Conservation (phyloP, 208 protist genomes). For the Crithidia fasciculata region DNA sequence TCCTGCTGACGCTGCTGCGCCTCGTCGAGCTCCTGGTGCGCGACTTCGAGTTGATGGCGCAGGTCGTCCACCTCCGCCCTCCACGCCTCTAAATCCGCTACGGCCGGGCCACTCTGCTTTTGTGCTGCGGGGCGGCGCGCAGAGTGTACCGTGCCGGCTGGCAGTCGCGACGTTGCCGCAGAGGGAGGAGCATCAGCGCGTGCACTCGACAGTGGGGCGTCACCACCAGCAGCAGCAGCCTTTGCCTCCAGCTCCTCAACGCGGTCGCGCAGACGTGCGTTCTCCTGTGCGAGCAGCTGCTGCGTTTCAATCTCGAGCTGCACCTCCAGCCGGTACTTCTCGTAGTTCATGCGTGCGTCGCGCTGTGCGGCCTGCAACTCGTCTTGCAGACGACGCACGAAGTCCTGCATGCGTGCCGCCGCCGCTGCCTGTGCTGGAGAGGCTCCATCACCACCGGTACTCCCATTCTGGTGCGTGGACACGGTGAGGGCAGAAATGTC, state of each 20-base stretch:
- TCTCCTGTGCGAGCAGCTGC: constrained; percentile 35
- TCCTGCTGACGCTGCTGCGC: background rate
- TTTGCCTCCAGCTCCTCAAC: constrained; percentile 17
- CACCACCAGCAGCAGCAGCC: too few species aligned
- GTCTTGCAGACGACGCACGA: constrained; percentile 34
- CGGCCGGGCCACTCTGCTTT: background rate
- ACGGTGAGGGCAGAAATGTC: constrained; percentile 18
- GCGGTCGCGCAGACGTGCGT: constrained; percentile 25
- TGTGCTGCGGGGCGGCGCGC: background rate
- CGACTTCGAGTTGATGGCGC: constrained; percentile 1
- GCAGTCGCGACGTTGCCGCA: background rate
- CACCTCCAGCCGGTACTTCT: constrained; percentile 34
- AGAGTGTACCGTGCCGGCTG: background rate
- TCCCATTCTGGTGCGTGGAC: constrained; percentile 8
- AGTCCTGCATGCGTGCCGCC: constrained; percentile 17
- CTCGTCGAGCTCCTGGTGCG: constrained; percentile 4
- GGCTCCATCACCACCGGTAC: background rate
- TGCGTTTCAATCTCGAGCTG: constrained; percentile 31
- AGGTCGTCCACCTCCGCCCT: constrained; percentile 16
- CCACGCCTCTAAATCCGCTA: constrained; percentile 10
- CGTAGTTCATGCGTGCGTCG: constrained; percentile 33
- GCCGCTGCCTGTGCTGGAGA: constrained; percentile 1
- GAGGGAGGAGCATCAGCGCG: background rate
- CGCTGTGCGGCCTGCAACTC: constrained; percentile 29
- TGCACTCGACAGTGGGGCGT: background rate